Conservation (phyloP, 345 rosid genomes). For the Hypericum perforatum region DNA sequence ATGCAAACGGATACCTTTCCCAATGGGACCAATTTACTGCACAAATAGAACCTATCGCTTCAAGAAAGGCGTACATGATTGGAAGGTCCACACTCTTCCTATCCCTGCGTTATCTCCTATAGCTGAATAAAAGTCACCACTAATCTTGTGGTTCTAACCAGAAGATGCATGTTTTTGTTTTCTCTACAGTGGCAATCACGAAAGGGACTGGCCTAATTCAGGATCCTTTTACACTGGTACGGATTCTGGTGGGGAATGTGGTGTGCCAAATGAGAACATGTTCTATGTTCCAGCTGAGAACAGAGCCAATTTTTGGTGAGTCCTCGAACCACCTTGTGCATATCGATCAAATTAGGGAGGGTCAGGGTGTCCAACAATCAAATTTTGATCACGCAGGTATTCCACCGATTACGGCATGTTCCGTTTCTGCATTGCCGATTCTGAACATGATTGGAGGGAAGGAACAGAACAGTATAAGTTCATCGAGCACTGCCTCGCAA, state of each 20-base stretch:
- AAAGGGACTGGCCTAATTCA: slow-evolving; percentile 27
- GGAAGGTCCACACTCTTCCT: slow-evolving; percentile 21
- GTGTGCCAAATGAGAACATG: slow-evolving; percentile 59
- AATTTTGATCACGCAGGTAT: slow-evolving; percentile 43
- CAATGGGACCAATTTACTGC: slow-evolving; percentile 43
- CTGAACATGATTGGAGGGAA: slow-evolving; percentile 81
- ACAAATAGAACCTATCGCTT: slow-evolving; percentile 32
- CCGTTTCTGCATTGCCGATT: slow-evolving; percentile 67
- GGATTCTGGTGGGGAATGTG: slow-evolving; percentile 68
- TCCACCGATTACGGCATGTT: slow-evolving; percentile 71
- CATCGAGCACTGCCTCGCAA: slow-evolving; percentile 58
- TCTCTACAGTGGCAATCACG: slow-evolving; percentile 30
- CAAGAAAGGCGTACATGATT: slow-evolving; percentile 32
- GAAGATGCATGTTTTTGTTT: neutral
- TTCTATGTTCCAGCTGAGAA: slow-evolving; percentile 58
- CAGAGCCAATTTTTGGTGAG: slow-evolving; percentile 18
- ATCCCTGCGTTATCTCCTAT: too few relatives aligned
- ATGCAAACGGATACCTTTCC: slow-evolving; percentile 36
- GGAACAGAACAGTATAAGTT: slow-evolving; percentile 58
- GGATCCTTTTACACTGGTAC: slow-evolving; percentile 33
- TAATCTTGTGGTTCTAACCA: too few relatives aligned
- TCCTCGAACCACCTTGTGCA: neutral
- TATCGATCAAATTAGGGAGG: neutral
- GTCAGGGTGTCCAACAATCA: neutral
- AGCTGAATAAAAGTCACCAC: too few relatives aligned